Conservation (phyloP, 179 eudicot species). For the Gypsophila paniculata region DNA sequence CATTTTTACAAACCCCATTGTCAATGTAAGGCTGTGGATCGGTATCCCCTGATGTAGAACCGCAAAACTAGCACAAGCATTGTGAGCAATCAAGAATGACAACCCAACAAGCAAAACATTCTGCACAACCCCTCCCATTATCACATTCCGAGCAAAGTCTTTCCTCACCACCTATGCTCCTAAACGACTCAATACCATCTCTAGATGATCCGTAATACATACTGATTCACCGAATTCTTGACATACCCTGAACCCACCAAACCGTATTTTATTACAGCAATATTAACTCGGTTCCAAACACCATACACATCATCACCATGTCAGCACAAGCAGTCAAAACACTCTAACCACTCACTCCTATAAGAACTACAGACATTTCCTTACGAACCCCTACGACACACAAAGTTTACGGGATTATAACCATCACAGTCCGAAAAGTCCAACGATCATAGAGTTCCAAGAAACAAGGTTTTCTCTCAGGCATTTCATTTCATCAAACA, state of each 20-base stretch:
- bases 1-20: slow-evolving; percentile 27
- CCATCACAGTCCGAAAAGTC: slow-evolving; percentile 28
- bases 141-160: slow-evolving; percentile 46
- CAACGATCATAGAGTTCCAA: slow-evolving; percentile 49
- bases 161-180: slow-evolving; percentile 25
- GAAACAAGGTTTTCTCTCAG: slow-evolving; percentile 38
- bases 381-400: background rate
- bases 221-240: slow-evolving; percentile 39
- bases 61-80: slow-evolving; percentile 44
- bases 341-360: slow-evolving; percentile 43
- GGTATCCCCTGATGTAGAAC: slow-evolving; percentile 36
- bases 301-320: slow-evolving; percentile 24
- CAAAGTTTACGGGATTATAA: background rate
- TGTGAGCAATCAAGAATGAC: slow-evolving; percentile 35
- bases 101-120: slow-evolving; percentile 34
- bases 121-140: slow-evolving; percentile 35
- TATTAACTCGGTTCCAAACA: slow-evolving; percentile 18
- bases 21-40: slow-evolving; percentile 37
- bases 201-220: slow-evolving; percentile 38
- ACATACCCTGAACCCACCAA: slow-evolving; percentile 32
- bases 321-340: slow-evolving; percentile 48
- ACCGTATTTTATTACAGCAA: too few species aligned
- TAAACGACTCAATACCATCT: slow-evolving; percentile 35
- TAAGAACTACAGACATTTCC: slow-evolving; percentile 15
- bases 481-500: slow-evolving; percentile 60